A percentile compares a stretch with the other conserved stretches of the same genome.
Conservation (phyloP, 768 basidiomycete species). For the Rhodotorula graminis region DNA sequence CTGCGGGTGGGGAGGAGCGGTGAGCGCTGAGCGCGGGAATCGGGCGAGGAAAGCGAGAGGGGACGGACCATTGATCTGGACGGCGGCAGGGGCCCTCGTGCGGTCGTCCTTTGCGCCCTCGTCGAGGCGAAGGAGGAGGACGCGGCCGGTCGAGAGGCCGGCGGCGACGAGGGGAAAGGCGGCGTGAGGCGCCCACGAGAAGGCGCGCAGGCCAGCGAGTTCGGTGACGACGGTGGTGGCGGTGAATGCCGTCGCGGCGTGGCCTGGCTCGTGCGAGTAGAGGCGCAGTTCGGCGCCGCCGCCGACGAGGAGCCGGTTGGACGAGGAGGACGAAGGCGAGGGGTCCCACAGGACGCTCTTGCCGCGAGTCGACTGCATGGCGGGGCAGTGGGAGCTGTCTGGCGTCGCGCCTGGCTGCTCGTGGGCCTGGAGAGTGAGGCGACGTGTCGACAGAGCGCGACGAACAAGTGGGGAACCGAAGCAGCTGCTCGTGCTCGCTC, state of each 20-base stretch:
- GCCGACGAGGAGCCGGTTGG: slow-evolving; percentile 21
- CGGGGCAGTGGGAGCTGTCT: neutral
- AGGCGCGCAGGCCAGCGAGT: slow-evolving; percentile 19
- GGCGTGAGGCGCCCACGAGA: slow-evolving; percentile 36
- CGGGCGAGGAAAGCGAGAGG: neutral
- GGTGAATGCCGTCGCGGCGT: neutral
- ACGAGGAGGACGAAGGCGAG: too few relatives aligned
- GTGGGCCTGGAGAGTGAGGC: too few relatives aligned
- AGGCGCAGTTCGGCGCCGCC: slow-evolving; percentile 22
- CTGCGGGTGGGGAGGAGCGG: slow-evolving; percentile 13
- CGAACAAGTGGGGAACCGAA: too few relatives aligned
- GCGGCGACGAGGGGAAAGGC: slow-evolving; percentile 29
- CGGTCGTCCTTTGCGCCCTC: neutral
- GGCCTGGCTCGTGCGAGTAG: slow-evolving; percentile 16
- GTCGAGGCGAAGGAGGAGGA: slow-evolving; percentile 30
- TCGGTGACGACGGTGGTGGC: slow-evolving; percentile 23
- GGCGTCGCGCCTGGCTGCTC: too few relatives aligned
- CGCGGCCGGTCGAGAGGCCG: slow-evolving; percentile 35
- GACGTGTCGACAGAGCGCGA: neutral
- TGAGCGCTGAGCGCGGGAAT: too few relatives aligned
- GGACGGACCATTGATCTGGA: slow-evolving; percentile 19
- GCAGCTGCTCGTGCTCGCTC: too few relatives aligned
- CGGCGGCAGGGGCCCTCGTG: neutral
- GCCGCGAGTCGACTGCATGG: slow-evolving; percentile 5
- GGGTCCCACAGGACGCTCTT: slow-evolving; percentile 10